These are phyloP conservation scores for Aspergillus kassunensis DNA, from an alignment of 495 filamentous ascomycete species.

Conservation along the genomic window DNA sequence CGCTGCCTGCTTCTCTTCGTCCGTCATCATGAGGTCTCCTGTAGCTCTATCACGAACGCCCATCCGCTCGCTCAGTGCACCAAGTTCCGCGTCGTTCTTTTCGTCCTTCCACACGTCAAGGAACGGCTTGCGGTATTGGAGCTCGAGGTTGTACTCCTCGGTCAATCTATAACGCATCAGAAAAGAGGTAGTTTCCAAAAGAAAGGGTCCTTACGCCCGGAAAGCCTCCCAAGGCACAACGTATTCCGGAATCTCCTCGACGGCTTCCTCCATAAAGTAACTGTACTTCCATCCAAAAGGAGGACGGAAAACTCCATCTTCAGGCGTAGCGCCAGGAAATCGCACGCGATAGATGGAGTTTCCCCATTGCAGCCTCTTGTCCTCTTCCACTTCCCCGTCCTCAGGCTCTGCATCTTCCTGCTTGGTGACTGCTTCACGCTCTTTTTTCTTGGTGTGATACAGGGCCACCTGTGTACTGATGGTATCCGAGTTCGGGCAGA, in stretches of 20 bases:
- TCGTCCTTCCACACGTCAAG: constrained; percentile 86
- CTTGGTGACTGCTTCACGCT: constrained; percentile 30
- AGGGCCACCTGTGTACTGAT: constrained; percentile 62
- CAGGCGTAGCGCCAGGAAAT: constrained; percentile 75
- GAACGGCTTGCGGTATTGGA: constrained; percentile 88
- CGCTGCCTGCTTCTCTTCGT: constrained; percentile 85
- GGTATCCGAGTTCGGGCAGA: constrained; percentile 89
- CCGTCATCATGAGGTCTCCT: constrained; percentile 63
- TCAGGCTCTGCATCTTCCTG: constrained; percentile 28
- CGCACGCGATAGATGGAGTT: constrained; percentile 86
- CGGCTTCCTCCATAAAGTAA: constrained; percentile 92
- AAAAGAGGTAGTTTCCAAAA: constrained; percentile 16
- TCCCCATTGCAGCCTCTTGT: constrained; percentile 69
- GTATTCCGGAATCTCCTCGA: constrained; percentile 94
- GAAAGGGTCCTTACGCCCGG: constrained; percentile 53
- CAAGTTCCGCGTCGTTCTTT: constrained; percentile 73
- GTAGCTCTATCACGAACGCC: constrained; percentile 70
- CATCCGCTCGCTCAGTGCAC: constrained; percentile 88
- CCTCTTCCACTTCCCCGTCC: constrained; percentile 51
- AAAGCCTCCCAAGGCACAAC: constrained; percentile 98
- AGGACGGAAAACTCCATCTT: constrained; percentile 78
- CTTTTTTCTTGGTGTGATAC: constrained; percentile 60
- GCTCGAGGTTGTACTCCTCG: constrained; percentile 92
- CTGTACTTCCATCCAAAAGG: constrained; percentile 97
- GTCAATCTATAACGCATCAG: constrained; percentile 51